A percentile compares a stretch with the other conserved stretches of the same genome.
These are phyloP conservation scores for Artemisia argyi DNA, from an alignment of 129 eudicot species.

Conservation along the genomic window DNA sequence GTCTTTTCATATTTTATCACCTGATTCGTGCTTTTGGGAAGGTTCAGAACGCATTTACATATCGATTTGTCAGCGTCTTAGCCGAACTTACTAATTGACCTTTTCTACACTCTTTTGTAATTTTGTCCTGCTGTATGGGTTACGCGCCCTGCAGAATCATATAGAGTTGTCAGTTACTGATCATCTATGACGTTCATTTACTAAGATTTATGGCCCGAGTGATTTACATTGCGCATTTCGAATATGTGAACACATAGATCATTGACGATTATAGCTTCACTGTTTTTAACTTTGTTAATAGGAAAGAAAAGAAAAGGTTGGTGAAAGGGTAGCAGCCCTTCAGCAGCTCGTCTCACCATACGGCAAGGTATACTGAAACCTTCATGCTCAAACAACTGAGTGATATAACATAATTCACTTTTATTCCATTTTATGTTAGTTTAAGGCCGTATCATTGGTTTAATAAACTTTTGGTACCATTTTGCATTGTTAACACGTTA, in stretches of 20 bases:
- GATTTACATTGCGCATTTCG: background rate
- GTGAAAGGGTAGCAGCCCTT: slow-evolving; percentile 76
- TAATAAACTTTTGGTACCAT: background rate
- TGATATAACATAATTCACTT: background rate
- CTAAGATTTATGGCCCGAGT: slow-evolving; percentile 9
- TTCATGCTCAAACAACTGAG: too few species aligned
- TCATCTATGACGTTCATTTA: background rate
- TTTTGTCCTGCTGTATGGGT: too few species aligned
- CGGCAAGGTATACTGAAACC: slow-evolving; percentile 60
- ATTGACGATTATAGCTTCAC: background rate
- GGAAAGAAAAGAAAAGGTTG: slow-evolving; percentile 81
- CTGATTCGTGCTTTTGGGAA: too few species aligned
- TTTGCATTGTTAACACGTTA: background rate
- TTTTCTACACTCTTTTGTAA: too few species aligned
- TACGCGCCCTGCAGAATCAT: too few species aligned
- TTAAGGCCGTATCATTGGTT: background rate
- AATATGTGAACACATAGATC: background rate
- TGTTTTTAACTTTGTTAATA: slow-evolving; percentile 22
- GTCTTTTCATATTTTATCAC: slow-evolving; percentile 5
- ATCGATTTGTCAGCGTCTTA: too few species aligned
- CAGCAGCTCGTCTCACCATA: slow-evolving; percentile 91
- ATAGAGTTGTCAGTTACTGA: too few species aligned
- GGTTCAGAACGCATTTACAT: too few species aligned
- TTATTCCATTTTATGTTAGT: slow-evolving; percentile 1
- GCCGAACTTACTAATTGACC: too few species aligned